phyloP scores from a whole-genome alignment of 2,329 filamentous ascomycete genomes.

The Fusarium veterinarium region DNA sequence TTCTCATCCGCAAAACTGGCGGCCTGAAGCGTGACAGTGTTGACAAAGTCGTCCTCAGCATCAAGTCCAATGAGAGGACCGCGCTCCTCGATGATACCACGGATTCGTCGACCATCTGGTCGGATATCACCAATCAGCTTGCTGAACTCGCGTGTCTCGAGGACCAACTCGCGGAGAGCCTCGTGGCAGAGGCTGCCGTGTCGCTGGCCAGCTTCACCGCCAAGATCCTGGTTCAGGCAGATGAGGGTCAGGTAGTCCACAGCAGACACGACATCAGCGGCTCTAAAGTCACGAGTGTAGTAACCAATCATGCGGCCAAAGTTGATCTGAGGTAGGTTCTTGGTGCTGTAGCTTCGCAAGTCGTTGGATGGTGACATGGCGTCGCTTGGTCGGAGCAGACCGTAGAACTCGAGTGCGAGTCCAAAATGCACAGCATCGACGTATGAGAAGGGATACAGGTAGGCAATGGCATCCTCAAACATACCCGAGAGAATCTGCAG shows the following conservation, averaged over 20 bases:
- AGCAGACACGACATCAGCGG: slow-evolving; percentile 87
- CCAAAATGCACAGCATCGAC: slow-evolving; percentile 96
- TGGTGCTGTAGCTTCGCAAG: slow-evolving; percentile 72
- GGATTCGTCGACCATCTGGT: slow-evolving; percentile 84
- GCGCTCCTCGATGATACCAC: slow-evolving; percentile 88
- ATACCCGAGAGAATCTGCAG: slow-evolving; percentile 90
- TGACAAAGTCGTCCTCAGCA: slow-evolving; percentile 86
- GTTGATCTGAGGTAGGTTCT: slow-evolving; percentile 84
- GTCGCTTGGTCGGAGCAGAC: slow-evolving; percentile 87
- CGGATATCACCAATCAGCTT: slow-evolving; percentile 92
- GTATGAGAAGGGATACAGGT: slow-evolving; percentile 91
- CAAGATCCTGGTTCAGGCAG: slow-evolving; percentile 88
- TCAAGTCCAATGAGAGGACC: slow-evolving; percentile 82
- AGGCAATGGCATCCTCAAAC: slow-evolving; percentile 93
- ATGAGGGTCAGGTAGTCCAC: slow-evolving; percentile 94
- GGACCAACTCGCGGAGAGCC: slow-evolving; percentile 89
- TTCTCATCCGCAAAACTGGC: slow-evolving; percentile 94
- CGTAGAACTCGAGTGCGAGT: slow-evolving; percentile 88
- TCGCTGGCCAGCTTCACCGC: slow-evolving; percentile 77
- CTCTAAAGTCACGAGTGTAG: slow-evolving; percentile 96
- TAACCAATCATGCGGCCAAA: slow-evolving; percentile 94
- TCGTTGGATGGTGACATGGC: slow-evolving; percentile 80
- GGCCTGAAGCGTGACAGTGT: slow-evolving; percentile 91
- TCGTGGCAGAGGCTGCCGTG: slow-evolving; percentile 90
- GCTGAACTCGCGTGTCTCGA: slow-evolving; percentile 97